Percentiles rank a stretch among this genome's conserved stretches.
These are phyloP conservation scores for Picea engelmannii DNA, from an alignment of 83 land plant genomes.

Conservation along the genomic window DNA sequence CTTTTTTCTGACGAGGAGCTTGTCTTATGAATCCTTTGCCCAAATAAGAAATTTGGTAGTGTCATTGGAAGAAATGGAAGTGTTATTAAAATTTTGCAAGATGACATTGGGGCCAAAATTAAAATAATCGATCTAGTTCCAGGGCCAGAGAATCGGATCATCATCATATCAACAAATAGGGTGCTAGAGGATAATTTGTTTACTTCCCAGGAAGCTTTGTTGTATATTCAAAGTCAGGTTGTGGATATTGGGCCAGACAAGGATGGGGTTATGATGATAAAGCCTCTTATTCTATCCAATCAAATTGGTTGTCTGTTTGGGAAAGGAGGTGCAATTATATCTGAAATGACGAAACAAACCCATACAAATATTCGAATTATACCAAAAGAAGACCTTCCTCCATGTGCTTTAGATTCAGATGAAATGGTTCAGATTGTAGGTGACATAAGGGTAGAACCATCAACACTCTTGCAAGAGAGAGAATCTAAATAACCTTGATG, in stretches of 20 bases:
- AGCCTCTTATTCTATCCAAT: slow-evolving; percentile 73
- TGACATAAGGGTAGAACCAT: slow-evolving; percentile 56
- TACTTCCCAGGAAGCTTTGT: slow-evolving; percentile 89
- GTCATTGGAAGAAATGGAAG: slow-evolving; percentile 69
- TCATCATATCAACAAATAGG: slow-evolving; percentile 53
- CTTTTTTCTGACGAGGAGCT: slow-evolving; percentile 26
- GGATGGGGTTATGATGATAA: slow-evolving; percentile 77
- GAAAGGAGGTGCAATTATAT: slow-evolving; percentile 50
- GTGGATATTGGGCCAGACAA: slow-evolving; percentile 70
- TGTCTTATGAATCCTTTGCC: slow-evolving; percentile 54
- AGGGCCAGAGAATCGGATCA: slow-evolving; percentile 59
- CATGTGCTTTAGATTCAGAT: slow-evolving; percentile 58
- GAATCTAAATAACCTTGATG: too few relatives aligned
- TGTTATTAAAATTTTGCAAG: slow-evolving; percentile 42
- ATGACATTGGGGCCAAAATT: slow-evolving; percentile 72
- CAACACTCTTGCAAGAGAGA: too few relatives aligned
- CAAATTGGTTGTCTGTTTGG: slow-evolving; percentile 75
- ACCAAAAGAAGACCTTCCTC: slow-evolving; percentile 70
- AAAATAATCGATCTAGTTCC: slow-evolving; percentile 39
- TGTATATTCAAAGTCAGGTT: slow-evolving; percentile 81
- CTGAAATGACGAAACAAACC: slow-evolving; percentile 63
- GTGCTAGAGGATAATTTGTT: slow-evolving; percentile 80
- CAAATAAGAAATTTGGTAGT: slow-evolving; percentile 52
- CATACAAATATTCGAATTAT: slow-evolving; percentile 80
- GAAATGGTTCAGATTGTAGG: slow-evolving; percentile 91